Evolutionary conservation across 768 basidiomycete genomes (phyloP), one percentile per base, ranked within the genome.

Genomic region (Auricularia sp.): DNA sequence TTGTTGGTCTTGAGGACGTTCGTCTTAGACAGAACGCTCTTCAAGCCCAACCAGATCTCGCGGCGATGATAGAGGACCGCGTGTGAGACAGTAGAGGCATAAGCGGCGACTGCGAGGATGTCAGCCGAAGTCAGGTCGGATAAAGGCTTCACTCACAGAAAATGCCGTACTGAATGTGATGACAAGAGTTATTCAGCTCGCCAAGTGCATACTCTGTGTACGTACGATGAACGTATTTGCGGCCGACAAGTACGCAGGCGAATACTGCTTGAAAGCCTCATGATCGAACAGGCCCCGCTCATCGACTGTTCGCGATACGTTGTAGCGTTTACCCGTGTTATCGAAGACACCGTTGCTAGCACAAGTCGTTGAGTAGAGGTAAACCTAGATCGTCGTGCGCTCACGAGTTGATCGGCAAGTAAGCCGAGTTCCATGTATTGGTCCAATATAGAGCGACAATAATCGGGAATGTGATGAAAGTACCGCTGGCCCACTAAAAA

Each of bases 11-110:
- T 67, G 62, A 1, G 89, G 86, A 70, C 92, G 89, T 69, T 92
- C 90, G 58, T 81, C 75, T 75, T 91, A 81, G 10, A 89, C 81
- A 62, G 82, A 80, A 68, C 82, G 82, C 66, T 84, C 83, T 62
- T 80, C 77, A 64, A 84, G 74, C 39, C 83, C 80, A 63, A 76
- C 77, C 61, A 77, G 65, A 86, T 83, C 54, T 84, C 84, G 62
- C 81, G 80, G 70, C 82, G 81, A 74, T 86, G 85, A 79, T 79
- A 72, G 73, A 86, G 66, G 75, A 84, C 37, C 7, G 76, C 71
- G 59, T 81, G 80, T 37, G 73, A 72, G n/a, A 81, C 63, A 1
- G 76, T 78, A 4, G 79, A 73, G 0, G 78, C 75, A 67, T 82
- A 78, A 35, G 71, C 69, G 16, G 79, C 80, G 63, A 82, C 82